These are phyloP conservation scores for Yarrowia divulgata DNA, from an alignment of 805 yeast species.

Conservation along the genomic window DNA sequence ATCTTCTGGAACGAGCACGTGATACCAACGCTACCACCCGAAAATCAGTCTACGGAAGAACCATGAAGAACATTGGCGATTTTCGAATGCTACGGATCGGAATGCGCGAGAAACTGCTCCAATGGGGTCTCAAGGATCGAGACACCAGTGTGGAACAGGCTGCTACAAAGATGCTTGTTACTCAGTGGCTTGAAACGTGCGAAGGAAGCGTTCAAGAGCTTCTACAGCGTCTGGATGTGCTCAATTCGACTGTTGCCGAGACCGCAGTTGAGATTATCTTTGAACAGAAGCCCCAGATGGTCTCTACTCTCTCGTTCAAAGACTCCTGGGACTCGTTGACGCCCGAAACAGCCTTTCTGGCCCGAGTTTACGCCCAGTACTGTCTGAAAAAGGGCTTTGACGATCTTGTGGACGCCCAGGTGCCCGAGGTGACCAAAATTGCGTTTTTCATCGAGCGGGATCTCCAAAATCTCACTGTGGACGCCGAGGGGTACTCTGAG, in stretches of 20 bases:
- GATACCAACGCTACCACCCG: conserved; percentile 78
- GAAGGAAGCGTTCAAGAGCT: conserved; percentile 75
- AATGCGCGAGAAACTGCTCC: conserved; percentile 69
- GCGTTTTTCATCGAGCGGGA: conserved; percentile 66
- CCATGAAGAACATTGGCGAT: conserved; percentile 71
- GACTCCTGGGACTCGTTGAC: conserved; percentile 74
- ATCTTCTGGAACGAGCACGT: conserved; percentile 78
- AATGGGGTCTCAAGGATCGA: conserved; percentile 89
- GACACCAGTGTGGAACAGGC: conserved; percentile 76
- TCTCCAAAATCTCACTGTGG: conserved; percentile 52
- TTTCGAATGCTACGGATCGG: conserved; percentile 61
- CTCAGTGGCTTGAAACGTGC: conserved; percentile 72
- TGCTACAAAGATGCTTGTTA: conserved; percentile 71
- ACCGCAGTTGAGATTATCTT: conserved; percentile 70
- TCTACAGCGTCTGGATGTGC: conserved; percentile 72
- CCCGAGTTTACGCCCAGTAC: conserved; percentile 69
- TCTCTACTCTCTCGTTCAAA: conserved; percentile 65
- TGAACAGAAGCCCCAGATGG: conserved; percentile 66
- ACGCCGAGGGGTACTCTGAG: conserved; percentile 58
- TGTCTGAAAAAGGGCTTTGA: conserved; percentile 62
- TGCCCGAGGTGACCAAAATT: conserved; percentile 80
- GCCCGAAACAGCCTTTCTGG: conserved; percentile 75
- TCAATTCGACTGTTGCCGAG: conserved; percentile 71
- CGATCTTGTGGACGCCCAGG: conserved; percentile 67
- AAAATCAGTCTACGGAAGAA: conserved; percentile 70